These are phyloP conservation scores for Pleurotus citrinopileatus DNA, from an alignment of 768 basidiomycete genomes.

Conservation along the genomic window DNA sequence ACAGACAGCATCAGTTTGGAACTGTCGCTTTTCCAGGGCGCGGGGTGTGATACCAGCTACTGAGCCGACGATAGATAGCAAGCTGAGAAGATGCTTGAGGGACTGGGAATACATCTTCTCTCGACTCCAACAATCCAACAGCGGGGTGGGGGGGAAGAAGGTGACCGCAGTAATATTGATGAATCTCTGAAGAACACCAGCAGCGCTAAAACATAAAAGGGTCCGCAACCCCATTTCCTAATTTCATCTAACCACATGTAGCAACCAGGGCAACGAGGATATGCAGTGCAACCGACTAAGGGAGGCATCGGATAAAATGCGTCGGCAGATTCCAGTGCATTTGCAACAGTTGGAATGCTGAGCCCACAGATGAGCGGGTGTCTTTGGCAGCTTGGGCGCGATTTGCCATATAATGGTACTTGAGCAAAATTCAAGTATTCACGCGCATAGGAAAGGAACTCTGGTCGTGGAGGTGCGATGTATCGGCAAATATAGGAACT, in stretches of 20 bases:
- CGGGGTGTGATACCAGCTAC: conserved; percentile 1
- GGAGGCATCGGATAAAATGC: neutral
- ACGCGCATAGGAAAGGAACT: no score
- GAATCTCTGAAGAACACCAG: neutral
- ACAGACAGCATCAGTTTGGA: conserved; percentile 12
- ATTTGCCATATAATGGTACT: neutral
- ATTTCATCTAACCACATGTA: conserved; percentile 10
- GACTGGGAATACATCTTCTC: conserved; percentile 3
- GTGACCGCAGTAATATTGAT: neutral
- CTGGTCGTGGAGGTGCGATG: no score
- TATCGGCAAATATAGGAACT: no score
- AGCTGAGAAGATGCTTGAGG: conserved; percentile 7
- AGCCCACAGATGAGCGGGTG: no score
- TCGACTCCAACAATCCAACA: neutral
- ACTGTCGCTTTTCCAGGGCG: conserved; percentile 8
- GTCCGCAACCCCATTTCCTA: conserved; percentile 5
- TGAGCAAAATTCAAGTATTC: no score
- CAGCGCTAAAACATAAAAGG: conserved; percentile 10
- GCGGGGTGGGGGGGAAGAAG: neutral
- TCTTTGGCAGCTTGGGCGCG: neutral
- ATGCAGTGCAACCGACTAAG: neutral
- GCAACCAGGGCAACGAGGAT: neutral
- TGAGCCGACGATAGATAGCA: conserved; percentile 3
- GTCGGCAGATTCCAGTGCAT: neutral
- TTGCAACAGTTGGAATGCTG: neutral